phyloP scores from a whole-genome alignment of 495 filamentous ascomycete genomes.

The Rusavskia elegans region DNA sequence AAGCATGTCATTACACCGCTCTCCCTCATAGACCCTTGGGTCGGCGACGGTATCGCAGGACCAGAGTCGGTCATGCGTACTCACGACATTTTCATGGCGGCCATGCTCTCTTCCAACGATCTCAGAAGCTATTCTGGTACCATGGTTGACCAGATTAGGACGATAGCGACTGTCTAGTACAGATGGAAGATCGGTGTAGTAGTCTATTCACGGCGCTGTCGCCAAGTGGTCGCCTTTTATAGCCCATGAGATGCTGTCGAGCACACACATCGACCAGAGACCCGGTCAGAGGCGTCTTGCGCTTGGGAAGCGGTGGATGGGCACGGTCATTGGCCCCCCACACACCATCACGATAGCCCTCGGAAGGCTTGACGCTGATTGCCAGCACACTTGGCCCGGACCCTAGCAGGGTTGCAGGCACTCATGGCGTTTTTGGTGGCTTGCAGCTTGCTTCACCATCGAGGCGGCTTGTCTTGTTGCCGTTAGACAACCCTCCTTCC shows the following conservation, averaged over 20 bases:
- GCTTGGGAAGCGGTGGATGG: background rate
- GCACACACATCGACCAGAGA: background rate
- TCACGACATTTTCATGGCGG: background rate
- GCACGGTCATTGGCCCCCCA: background rate
- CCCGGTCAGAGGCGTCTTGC: background rate
- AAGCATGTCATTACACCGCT: background rate
- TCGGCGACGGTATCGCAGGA: background rate
- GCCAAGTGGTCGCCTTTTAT: background rate
- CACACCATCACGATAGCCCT: background rate
- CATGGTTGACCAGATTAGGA: background rate
- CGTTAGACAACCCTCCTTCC: background rate
- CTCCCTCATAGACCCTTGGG: background rate
- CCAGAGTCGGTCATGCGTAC: background rate
- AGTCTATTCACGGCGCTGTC: too few relatives aligned
- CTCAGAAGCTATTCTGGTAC: background rate
- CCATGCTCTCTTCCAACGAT: background rate
- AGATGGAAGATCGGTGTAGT: too few relatives aligned
- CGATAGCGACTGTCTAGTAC: background rate
- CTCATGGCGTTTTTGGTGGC: slow-evolving; percentile 1
- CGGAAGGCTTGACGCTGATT: background rate
- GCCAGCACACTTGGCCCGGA: background rate
- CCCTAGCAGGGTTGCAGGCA: background rate
- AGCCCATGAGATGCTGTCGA: background rate
- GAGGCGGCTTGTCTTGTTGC: background rate
- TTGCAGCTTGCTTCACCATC: slow-evolving; percentile 1